phyloP scores from a whole-genome alignment of 164 flowering plant species.

The Saururus chinensis region DNA sequence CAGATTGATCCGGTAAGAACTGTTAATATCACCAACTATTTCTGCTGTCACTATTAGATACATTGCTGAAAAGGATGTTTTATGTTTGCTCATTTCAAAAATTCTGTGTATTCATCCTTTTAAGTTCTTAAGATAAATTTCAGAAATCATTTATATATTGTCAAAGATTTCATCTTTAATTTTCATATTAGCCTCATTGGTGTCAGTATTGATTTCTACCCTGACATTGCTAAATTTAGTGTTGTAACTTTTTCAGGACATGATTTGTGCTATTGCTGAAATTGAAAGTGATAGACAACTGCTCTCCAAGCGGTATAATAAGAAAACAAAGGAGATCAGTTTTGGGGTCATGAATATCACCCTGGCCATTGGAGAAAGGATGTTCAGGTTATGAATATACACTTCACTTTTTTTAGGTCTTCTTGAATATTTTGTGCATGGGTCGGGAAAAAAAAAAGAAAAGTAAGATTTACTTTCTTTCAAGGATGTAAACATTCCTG shows the following conservation, averaged over 20 bases:
- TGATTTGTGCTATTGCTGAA: conserved; percentile 80
- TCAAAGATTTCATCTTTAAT: not conserved
- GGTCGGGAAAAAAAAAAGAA: not conserved
- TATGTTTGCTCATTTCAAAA: not conserved
- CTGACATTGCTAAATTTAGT: conserved; percentile 2
- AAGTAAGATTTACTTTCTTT: too few relatives aligned
- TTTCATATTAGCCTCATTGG: too few relatives aligned
- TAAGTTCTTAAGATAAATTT: too few relatives aligned
- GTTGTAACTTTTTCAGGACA: conserved; percentile 38
- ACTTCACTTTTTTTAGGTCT: not conserved
- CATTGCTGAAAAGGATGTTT: not conserved
- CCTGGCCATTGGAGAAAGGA: conserved; percentile 60
- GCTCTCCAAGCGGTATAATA: conserved; percentile 42
- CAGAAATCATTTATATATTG: not conserved
- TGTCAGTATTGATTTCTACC: too few relatives aligned
- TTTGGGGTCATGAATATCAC: conserved; percentile 72
- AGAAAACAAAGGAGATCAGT: conserved; percentile 49
- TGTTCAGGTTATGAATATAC: conserved; percentile 29
- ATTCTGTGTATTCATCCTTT: not conserved
- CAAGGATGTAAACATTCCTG: not conserved
- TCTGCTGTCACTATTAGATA: not conserved
- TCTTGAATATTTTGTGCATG: not conserved
- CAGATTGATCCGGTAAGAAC: conserved; percentile 53
- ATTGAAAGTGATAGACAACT: conserved; percentile 80
- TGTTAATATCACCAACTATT: not conserved